These are phyloP conservation scores for Lachnum nothofagi DNA, from an alignment of 2,329 filamentous ascomycete genomes.

Conservation along the genomic window DNA sequence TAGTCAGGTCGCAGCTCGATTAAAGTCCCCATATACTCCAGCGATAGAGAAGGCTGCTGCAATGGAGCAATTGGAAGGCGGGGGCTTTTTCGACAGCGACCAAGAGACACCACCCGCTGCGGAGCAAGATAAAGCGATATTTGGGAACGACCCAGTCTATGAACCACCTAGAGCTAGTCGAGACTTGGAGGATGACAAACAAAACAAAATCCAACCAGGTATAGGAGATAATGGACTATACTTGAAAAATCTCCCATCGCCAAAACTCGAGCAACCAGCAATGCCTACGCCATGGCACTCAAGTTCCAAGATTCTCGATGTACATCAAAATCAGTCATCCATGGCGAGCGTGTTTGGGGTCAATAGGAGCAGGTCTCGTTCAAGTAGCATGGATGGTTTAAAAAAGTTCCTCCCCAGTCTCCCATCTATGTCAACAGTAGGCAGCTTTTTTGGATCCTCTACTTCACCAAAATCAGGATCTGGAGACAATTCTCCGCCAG, in stretches of 20 bases:
- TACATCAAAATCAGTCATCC: conserved; percentile 34
- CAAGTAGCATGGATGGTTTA: conserved; percentile 52
- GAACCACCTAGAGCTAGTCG: background rate
- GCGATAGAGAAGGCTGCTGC: conserved; percentile 54
- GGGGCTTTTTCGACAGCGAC: conserved; percentile 38
- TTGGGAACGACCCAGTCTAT: background rate
- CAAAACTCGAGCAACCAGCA: conserved; percentile 23
- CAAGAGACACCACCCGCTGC: conserved; percentile 26
- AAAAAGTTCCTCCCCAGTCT: conserved; percentile 48
- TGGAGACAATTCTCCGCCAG: background rate
- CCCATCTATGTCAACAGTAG: conserved; percentile 40
- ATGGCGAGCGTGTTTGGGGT: conserved; percentile 45
- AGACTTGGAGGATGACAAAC: background rate
- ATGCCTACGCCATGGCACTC: conserved; percentile 38
- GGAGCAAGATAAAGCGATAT: background rate
- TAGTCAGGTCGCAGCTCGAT: conserved; percentile 50
- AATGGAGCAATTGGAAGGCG: conserved; percentile 46
- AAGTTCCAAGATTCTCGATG: conserved; percentile 37
- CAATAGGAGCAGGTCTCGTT: conserved; percentile 45
- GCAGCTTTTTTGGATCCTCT: conserved; percentile 29
- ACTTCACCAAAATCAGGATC: conserved; percentile 14
- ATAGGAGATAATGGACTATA: conserved; percentile 22
- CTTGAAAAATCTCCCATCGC: conserved; percentile 26
- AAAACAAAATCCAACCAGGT: conserved; percentile 21
- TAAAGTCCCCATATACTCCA: conserved; percentile 51